A percentile compares a stretch with the other conserved stretches of the same genome.
phyloP scores from a whole-genome alignment of 768 basidiomycete genomes.

The Hypsizygus marmoreus region DNA sequence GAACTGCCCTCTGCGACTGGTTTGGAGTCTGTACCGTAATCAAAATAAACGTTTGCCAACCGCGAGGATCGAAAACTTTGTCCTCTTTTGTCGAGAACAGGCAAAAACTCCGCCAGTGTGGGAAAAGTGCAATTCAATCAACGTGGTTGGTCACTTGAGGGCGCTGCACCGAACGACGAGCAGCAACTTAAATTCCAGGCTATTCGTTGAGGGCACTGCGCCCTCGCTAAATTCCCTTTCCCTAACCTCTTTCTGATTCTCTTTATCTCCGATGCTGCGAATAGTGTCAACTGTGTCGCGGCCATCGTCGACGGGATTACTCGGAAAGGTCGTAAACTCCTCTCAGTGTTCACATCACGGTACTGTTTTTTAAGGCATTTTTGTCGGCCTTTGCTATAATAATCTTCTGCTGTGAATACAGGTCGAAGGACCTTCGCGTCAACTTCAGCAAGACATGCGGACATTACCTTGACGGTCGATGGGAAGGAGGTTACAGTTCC shows the following conservation, averaged over 20 bases:
- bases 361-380: constrained; percentile 12
- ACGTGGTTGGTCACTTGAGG: constrained; percentile 52
- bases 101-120: constrained; percentile 35
- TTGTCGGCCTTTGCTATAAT: too few species aligned
- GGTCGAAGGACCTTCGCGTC: constrained; percentile 67
- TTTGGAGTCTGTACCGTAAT: too few species aligned
- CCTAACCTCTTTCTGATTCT: constrained; percentile 17
- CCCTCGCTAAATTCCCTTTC: constrained; percentile 26
- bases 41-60: too few species aligned
- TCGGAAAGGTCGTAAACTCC: constrained; percentile 61
- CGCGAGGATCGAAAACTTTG: too few species aligned
- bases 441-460: constrained; percentile 64
- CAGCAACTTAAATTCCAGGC: constrained; percentile 33
- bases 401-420: too few species aligned
- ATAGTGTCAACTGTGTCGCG: constrained; percentile 62
- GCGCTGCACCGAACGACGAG: constrained; percentile 46
- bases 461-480: constrained; percentile 92
- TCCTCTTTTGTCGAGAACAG: too few species aligned
- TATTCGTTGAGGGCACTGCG: constrained; percentile 33
- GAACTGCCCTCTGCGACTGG: too few species aligned
- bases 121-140: constrained; percentile 42
- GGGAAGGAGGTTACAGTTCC: constrained; percentile 97
- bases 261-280: constrained; percentile 56
- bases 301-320: constrained; percentile 66
- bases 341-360: constrained; percentile 34